Conservation (phyloP, 768 basidiomycete species). For the Strobilomyces dryophilus region DNA sequence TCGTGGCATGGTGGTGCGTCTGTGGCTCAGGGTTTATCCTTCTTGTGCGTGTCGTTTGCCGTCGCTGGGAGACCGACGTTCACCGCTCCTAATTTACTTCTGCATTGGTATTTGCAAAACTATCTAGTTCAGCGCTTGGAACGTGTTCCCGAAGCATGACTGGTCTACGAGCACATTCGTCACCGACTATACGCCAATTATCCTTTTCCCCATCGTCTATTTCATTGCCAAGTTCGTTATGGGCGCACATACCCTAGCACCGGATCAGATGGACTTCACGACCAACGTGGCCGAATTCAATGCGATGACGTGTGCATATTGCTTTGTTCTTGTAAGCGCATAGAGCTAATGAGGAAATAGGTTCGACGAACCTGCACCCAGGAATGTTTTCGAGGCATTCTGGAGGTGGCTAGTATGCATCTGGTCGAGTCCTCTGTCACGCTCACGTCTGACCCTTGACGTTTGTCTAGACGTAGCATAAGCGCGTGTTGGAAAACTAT, state of each 20-base stretch:
- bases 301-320: constrained; percentile 23
- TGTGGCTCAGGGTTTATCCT: constrained; percentile 26
- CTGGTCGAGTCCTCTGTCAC: no score
- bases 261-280: constrained; percentile 25
- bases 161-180: constrained; percentile 36
- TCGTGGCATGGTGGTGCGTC: constrained; percentile 35
- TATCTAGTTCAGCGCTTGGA: constrained; percentile 35
- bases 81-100: no score
- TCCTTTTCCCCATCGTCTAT: constrained; percentile 46
- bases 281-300: constrained; percentile 26
- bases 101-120: neutral
- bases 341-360: neutral
- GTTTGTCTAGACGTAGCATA: no score
- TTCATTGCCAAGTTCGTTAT: constrained; percentile 12
- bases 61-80: neutral
- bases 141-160: constrained; percentile 34
- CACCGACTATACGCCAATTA: constrained; percentile 37
- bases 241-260: neutral
- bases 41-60: constrained; percentile 30
- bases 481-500: no score
- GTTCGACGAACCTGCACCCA: constrained; percentile 14
- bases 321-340: neutral
- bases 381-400: constrained; percentile 23
- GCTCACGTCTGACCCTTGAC: no score
- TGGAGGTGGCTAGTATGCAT: constrained; percentile 28